Evolutionary conservation across 495 filamentous ascomycete genomes (phyloP).

Genomic region (Aspergillus indologenus): DNA sequence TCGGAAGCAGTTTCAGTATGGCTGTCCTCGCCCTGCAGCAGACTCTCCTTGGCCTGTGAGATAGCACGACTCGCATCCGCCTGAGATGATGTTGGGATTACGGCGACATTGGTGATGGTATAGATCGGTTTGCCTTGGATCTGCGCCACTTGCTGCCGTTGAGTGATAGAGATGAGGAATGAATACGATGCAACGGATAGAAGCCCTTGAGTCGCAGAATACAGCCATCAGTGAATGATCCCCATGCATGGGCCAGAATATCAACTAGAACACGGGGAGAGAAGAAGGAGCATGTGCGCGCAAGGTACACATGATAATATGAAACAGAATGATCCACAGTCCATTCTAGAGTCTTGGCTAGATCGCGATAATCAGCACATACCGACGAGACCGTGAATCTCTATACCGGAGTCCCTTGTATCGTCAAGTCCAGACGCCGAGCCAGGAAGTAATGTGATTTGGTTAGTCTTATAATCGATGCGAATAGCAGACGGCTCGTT

Average conservation of each 20-base stretch:
- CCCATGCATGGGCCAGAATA: background rate
- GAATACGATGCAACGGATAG: constrained; percentile 68
- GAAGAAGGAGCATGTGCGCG: background rate
- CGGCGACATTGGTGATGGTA: constrained; percentile 76
- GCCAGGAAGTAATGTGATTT: constrained; percentile 45
- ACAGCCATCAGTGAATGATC: constrained; percentile 1
- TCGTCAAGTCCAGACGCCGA: constrained; percentile 36
- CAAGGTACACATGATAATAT: background rate
- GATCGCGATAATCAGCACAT: constrained; percentile 22
- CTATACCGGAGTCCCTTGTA: constrained; percentile 47
- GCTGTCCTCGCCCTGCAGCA: constrained; percentile 25
- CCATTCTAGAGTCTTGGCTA: background rate
- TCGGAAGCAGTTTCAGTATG: constrained; percentile 34
- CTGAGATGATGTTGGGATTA: constrained; percentile 80
- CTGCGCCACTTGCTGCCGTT: constrained; percentile 82
- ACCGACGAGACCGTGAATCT: constrained; percentile 87
- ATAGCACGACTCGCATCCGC: constrained; percentile 70
- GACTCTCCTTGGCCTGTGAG: constrained; percentile 53
- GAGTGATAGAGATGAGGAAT: constrained; percentile 80
- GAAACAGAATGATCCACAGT: background rate
- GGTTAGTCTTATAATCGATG: constrained; percentile 72
- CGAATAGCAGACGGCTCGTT: constrained; percentile 51
- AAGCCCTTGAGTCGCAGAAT: constrained; percentile 50
- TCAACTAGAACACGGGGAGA: background rate
- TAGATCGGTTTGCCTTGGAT: constrained; percentile 80